Conservation (phyloP, 768 basidiomycete genomes). For the Amanita thiersii region DNA sequence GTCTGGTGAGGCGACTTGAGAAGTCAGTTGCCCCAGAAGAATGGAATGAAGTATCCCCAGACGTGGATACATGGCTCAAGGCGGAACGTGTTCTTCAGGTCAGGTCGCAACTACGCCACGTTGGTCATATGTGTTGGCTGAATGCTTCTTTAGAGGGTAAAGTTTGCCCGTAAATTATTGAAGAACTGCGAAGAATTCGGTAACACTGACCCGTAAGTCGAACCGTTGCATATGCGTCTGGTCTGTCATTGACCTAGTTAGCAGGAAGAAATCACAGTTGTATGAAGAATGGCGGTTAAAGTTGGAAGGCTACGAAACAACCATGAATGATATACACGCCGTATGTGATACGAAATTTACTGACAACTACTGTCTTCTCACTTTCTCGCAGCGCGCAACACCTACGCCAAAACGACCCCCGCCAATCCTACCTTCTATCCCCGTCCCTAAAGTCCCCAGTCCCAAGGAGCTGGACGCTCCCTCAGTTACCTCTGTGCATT, state of each 20-base stretch:
- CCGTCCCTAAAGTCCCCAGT: slow-evolving; percentile 24
- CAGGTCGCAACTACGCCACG: slow-evolving; percentile 8
- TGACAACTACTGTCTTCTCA: neutral
- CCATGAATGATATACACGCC: slow-evolving; percentile 43
- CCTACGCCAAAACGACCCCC: slow-evolving; percentile 31
- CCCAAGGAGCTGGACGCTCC: slow-evolving; percentile 11
- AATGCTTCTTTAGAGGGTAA: slow-evolving; percentile 29
- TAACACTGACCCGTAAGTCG: slow-evolving; percentile 34
- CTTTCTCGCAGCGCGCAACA: slow-evolving; percentile 26
- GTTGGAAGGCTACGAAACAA: slow-evolving; percentile 47
- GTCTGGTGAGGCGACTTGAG: slow-evolving; percentile 56
- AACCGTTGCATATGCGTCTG: too few species aligned
- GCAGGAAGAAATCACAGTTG: slow-evolving; percentile 33
- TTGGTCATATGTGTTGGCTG: neutral
- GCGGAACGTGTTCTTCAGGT: slow-evolving; percentile 53
- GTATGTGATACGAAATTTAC: slow-evolving; percentile 22
- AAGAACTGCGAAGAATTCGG: slow-evolving; percentile 49
- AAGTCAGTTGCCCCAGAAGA: slow-evolving; percentile 34
- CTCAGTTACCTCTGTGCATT: slow-evolving; percentile 15
- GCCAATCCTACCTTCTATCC: slow-evolving; percentile 47
- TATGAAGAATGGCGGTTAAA: slow-evolving; percentile 39
- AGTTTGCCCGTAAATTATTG: slow-evolving; percentile 48
- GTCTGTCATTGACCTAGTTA: neutral
- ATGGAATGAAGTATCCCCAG: slow-evolving; percentile 21
- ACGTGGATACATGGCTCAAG: slow-evolving; percentile 41